These are phyloP conservation scores for Crataegus laevigata DNA, from an alignment of 306 rosid genomes.

Conservation along the genomic window DNA sequence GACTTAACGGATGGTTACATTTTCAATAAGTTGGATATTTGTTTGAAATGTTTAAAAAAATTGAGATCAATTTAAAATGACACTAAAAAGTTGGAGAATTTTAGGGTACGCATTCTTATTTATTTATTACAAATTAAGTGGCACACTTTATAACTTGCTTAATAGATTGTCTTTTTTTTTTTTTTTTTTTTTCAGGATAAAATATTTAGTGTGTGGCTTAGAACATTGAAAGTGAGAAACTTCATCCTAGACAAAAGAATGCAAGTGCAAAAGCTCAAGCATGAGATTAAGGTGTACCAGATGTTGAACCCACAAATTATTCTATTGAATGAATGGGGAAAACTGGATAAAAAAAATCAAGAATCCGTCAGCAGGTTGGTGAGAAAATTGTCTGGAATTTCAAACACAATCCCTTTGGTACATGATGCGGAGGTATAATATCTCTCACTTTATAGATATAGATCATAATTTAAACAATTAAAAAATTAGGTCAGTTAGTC, in stretches of 20 bases:
- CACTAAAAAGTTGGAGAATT: no score
- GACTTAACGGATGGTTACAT: no score
- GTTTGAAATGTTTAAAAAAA: no score
- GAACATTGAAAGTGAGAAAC: conserved; percentile 38
- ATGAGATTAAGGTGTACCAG: conserved; percentile 36
- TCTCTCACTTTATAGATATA: no score
- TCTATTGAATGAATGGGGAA: conserved; percentile 49
- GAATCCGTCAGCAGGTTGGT: conserved; percentile 43
- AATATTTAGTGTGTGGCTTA: conserved; percentile 49
- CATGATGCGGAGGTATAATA: conserved; percentile 42
- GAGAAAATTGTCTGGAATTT: conserved; percentile 44
- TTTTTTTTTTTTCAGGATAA: conserved; percentile 31
- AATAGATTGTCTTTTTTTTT: not conserved
- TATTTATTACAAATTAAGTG: not conserved
- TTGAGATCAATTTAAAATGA: no score
- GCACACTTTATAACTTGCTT: not conserved
- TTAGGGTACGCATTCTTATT: no score
- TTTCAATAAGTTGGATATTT: no score
- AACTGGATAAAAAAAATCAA: conserved; percentile 53
- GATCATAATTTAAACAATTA: no score
- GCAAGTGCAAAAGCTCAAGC: conserved; percentile 35
- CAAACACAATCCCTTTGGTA: conserved; percentile 37
- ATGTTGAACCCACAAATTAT: conserved; percentile 44
- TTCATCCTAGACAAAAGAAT: conserved; percentile 32
- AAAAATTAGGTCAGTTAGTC: no score